Base-by-base conservation (phyloP, 106 monocot species). In the Cymbidium sinense region DNA sequence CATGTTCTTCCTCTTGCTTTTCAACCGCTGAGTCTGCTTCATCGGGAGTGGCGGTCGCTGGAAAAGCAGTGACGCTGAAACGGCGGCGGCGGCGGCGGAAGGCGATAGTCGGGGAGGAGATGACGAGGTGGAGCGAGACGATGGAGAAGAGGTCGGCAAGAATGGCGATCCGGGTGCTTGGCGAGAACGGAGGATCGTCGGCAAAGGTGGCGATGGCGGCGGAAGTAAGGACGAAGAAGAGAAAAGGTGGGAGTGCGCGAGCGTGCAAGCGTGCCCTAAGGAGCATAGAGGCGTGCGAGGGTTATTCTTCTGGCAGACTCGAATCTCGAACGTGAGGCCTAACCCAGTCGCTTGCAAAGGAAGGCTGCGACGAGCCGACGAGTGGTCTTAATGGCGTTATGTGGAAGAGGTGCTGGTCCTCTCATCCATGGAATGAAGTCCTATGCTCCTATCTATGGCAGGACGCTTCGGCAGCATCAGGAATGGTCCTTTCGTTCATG, bases 361-460 rank as follows among this genome's bases (percentile, higher is more conserved):
- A 91, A 58, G 93, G 89, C 0, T 91, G 83, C n/a, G n/a, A n/a
- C n/a, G n/a, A n/a, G n/a, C n/a, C 84, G 91, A 76, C 20, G 91
- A 95, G 84, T 86, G 81, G 79, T 52, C 87, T 15, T 54, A 54
- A 54, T 17, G 15, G 15, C 54, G 54, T 9, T 10, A 20, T 10
- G 19, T 20, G 51, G 2, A 10, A 17, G 2, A 52, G 51, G 11
- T 12, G 18, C 2, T 52, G 18, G 0, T 17, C 18, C 54, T 39
- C 39, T 39, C 39, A 39, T 39, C 39, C 9, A 39, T 39, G 5
- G 39, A 5, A 7, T 39, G 4, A 9, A n/a, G n/a, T n/a, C n/a
- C n/a, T n/a, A n/a, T n/a, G n/a, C n/a, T 39, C 39, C 9, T 39
- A 39, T 39, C 39, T 0, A 39, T 7, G 39, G 39, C 4, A 39